Base-by-base conservation (phyloP, 169 alveolate species). In the Plasmodium knowlesi region DNA sequence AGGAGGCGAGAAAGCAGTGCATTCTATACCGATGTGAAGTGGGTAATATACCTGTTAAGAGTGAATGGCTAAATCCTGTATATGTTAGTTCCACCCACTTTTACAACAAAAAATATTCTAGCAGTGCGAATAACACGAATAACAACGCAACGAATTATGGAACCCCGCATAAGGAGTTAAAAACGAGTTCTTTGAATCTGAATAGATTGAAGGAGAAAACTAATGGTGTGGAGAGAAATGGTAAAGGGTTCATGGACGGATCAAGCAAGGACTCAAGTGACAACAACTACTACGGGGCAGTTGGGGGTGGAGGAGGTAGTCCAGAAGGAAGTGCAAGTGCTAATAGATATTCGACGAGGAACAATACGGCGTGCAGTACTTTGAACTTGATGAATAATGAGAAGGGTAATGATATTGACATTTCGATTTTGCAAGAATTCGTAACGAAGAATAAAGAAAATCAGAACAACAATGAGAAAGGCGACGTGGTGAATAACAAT, bases 1-100 rank as follows among this genome's bases (percentile, higher is more conserved):
- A 96, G 78, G 98, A 96, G 53, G 98, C 98, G 19, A 74, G 98
- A 12, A 93, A 96, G 53, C 98, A 98, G 19, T 96, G 98, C 83
- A 96, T 97, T 80, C 83, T 96, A 28, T 97, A 96, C 94, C 72
- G 98, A 53, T 97, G 98, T 86, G 96, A 96, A 25, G 97, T 97
- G 86, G 98, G 98, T 3, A 97, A 97, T 73, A 96, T 97, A 96
- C 97, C 97, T 34, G 97, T 97, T 28, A 97, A 96, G 74, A 97
- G 96, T 5, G 98, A 96, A 54, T 97, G 98, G 98, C 95, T 97
- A 28, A 92, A 92, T 71, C 98, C 98, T 3, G 94, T 84, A 50
- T 96, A 95, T 74, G 96, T 96, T 5, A 79, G 70, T 28, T 81
- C 91, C 1, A 25, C 83, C 12, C 80, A 81, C 34, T 80, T 89